phyloP scores from a whole-genome alignment of 2,329 filamentous ascomycete species.

The Thelonectria rubi region DNA sequence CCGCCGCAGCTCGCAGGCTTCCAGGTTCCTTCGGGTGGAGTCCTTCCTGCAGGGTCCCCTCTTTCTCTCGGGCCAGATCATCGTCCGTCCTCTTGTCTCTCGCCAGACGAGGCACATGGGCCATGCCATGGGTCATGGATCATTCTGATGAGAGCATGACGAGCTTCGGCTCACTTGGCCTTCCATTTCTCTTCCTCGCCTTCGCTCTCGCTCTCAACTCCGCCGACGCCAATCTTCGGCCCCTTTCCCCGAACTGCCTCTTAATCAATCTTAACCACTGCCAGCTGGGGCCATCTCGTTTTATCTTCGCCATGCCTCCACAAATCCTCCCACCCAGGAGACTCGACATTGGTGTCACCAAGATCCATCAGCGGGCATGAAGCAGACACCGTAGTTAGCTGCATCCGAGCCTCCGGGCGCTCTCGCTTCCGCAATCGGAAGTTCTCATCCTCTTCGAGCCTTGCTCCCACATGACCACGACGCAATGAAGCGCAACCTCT shows the following conservation, averaged over 20 bases:
- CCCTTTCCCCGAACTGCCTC: constrained; percentile 6
- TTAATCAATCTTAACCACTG: background rate
- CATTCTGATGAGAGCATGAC: constrained; percentile 7
- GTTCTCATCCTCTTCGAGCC: background rate
- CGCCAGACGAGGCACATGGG: constrained; percentile 19
- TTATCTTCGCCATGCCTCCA: constrained; percentile 8
- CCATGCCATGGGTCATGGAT: background rate
- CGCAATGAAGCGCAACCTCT: background rate
- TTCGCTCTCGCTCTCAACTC: constrained; percentile 28
- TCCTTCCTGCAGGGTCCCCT: constrained; percentile 17
- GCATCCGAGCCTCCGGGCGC: constrained; percentile 9
- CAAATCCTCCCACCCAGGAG: background rate
- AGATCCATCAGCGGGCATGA: constrained; percentile 1
- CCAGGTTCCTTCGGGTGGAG: constrained; percentile 20
- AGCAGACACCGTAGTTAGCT: background rate
- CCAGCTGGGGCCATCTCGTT: constrained; percentile 1
- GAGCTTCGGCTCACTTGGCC: background rate
- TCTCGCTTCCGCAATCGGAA: constrained; percentile 17
- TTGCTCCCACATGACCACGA: background rate
- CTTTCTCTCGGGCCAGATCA: constrained; percentile 7
- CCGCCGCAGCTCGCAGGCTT: constrained; percentile 5
- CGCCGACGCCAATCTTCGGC: constrained; percentile 13
- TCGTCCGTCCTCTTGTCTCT: constrained; percentile 20
- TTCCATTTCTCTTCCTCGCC: constrained; percentile 25
- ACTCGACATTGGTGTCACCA: constrained; percentile 3